Evolutionary conservation across 495 filamentous ascomycete genomes (phyloP).

Genomic region (Astrothelium macrocarpum): DNA sequence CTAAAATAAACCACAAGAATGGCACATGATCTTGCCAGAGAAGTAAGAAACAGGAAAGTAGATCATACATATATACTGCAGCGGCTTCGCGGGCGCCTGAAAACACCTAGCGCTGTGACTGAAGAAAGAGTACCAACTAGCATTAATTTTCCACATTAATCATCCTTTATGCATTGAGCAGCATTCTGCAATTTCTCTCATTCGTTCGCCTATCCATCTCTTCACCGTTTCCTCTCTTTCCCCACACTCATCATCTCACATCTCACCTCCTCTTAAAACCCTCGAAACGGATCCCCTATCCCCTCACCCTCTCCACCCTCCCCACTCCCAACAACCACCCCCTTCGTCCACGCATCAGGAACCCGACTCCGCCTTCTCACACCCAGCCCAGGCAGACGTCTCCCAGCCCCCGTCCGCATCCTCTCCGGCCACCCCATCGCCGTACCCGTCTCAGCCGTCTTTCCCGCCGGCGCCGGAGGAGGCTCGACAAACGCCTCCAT

Average conservation of each 20-base stretch:
- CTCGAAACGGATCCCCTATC: constrained; percentile 22
- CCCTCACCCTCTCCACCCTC: constrained; percentile 18
- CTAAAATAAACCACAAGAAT: neutral
- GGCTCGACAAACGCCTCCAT: constrained; percentile 93
- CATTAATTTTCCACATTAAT: neutral
- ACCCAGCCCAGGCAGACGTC: constrained; percentile 9
- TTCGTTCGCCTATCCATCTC: neutral
- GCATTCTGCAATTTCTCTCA: neutral
- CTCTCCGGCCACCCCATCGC: constrained; percentile 20
- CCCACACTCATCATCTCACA: neutral
- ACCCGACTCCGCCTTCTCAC: constrained; percentile 22
- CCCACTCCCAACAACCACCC: constrained; percentile 13
- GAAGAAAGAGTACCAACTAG: neutral
- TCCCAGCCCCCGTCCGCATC: neutral
- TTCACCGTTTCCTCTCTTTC: neutral
- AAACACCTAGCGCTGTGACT: neutral
- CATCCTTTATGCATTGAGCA: neutral
- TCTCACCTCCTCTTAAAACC: constrained; percentile 9
- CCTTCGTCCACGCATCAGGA: constrained; percentile 12
- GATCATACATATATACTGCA: neutral
- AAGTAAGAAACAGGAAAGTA: neutral
- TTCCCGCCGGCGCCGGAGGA: constrained; percentile 6
- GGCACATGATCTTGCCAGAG: neutral
- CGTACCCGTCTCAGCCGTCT: constrained; percentile 17
- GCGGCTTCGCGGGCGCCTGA: neutral